These are phyloP conservation scores for Pseudoturritis turrita DNA, from an alignment of 345 rosid species.

Conservation along the genomic window DNA sequence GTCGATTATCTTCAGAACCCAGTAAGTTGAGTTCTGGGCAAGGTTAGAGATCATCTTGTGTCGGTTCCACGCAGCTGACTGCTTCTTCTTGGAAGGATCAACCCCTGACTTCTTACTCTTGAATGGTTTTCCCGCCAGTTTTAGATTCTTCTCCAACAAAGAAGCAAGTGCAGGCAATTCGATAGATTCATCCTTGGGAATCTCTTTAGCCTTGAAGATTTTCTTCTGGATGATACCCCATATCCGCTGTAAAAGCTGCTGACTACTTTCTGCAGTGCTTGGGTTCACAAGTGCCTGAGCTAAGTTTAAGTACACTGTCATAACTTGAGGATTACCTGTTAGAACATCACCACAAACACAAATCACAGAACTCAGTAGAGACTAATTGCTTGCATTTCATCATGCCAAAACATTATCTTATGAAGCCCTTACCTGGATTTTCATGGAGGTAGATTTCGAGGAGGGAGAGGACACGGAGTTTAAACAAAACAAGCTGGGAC, in stretches of 20 bases:
- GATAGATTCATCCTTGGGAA: constrained; percentile 55
- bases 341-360: constrained; percentile 13
- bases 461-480: constrained; percentile 87
- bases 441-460: constrained; percentile 90
- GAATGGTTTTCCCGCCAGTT: constrained; percentile 85
- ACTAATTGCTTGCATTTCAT: not conserved
- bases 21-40: constrained; percentile 69
- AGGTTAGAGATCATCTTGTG: constrained; percentile 66
- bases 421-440: constrained; percentile 61
- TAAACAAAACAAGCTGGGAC: constrained; percentile 87
- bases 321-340: constrained; percentile 73
- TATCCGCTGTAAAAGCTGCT: constrained; percentile 84
- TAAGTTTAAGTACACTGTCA: constrained; percentile 75
- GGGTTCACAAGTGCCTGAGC: constrained; percentile 78
- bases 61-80: constrained; percentile 62
- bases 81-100: constrained; percentile 65
- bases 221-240: constrained; percentile 93
- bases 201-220: constrained; percentile 74
- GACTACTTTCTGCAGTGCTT: constrained; percentile 70
- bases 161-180: constrained; percentile 51
- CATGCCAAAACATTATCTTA: constrained; percentile 2
- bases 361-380: not conserved
- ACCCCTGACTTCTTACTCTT: constrained; percentile 67
- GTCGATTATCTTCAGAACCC: constrained; percentile 79
- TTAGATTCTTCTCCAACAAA: constrained; percentile 68